Base-by-base conservation (phyloP, 192 early-diverging fungal genomes). In the Gamsiella multidivaricata region DNA sequence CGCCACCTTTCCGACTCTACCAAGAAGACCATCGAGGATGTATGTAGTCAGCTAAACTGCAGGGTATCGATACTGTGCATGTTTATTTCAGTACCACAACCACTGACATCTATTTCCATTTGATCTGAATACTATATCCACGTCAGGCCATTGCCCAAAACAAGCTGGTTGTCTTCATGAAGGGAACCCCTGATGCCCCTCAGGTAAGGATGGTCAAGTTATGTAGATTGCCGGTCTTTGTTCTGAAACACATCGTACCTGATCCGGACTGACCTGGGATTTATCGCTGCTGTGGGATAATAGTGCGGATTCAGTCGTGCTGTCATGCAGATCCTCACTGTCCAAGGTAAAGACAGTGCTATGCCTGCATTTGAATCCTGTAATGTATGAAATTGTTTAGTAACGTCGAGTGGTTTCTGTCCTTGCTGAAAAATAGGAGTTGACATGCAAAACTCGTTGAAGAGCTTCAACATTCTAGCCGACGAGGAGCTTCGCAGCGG, bases 221-320 rank as follows among this genome's bases (percentile, higher is more conserved):
- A 33, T 4, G 20, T n/a, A 54, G 25, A 54, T 54, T 10, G 39
- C 7, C 7, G 14, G 7, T 41, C 14, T 7, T 41, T 7, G 8
- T 41, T 7, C 14, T 41, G 39, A 7, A 41, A 14, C 39, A 7
- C 8, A 41, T 5, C n/a, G 45, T 46, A 5, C 45, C 45, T 46
- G 45, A 46, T 5, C 15, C 45, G 9, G 45, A 46, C 17, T n/a
- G 5, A 46, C 5, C 15, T 18, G n/a, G 9, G 12, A 9, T 18
- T n/a, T n/a, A 5, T 18, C 17, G 6, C 45, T 46, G 37, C 37
- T 58, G 6, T 31, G 43, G 12, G 46, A 18, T 2, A 33, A 50
- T 81, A 90, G 89, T 98, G 97, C 79, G 96, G 97, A 17, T 98
- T 96, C 87, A 93, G 91, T 69, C 82, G 94, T 31, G 95, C 95